A percentile compares a stretch with the other conserved stretches of the same genome.
Evolutionary conservation across 2,329 filamentous ascomycete species (phyloP).

Genomic region (Verticillium nonalfalfae): DNA sequence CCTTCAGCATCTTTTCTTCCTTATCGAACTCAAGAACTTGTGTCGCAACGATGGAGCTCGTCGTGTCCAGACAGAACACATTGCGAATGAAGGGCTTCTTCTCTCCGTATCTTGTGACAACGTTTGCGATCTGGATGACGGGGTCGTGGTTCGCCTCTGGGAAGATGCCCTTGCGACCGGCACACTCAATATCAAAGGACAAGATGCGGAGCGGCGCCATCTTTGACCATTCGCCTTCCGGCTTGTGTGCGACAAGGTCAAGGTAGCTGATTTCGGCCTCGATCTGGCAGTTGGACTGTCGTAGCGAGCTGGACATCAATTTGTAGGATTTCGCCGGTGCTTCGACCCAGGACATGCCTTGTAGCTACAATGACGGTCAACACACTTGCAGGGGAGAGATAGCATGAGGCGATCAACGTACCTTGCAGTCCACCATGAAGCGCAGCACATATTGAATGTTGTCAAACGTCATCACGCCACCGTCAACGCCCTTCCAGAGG

Average conservation of each 20-base stretch:
- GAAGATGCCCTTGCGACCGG: constrained; percentile 94
- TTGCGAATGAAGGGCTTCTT: constrained; percentile 93
- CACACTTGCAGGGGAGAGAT: background rate
- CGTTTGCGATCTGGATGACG: constrained; percentile 96
- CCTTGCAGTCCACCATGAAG: constrained; percentile 96
- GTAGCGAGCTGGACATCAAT: constrained; percentile 57
- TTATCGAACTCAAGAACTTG: constrained; percentile 78
- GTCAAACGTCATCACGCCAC: constrained; percentile 84
- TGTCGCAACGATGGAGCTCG: constrained; percentile 90
- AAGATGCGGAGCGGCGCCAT: constrained; percentile 91
- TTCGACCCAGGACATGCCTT: constrained; percentile 97
- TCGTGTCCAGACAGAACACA: constrained; percentile 90
- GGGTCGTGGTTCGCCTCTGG: constrained; percentile 88
- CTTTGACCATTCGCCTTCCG: constrained; percentile 93
- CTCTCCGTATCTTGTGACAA: constrained; percentile 92
- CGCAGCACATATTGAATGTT: constrained; percentile 91
- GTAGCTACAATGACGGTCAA: constrained; percentile 45
- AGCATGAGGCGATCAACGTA: constrained; percentile 26
- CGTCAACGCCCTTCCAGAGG: constrained; percentile 68
- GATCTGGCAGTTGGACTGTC: constrained; percentile 92
- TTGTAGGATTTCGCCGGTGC: constrained; percentile 68
- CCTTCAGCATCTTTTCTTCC: constrained; percentile 85
- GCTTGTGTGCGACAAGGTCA: constrained; percentile 79
- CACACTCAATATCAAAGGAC: constrained; percentile 98
- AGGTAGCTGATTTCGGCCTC: constrained; percentile 80